phyloP scores from a whole-genome alignment of 371 early-diverging fungal genomes.

The Smittium culicis region DNA sequence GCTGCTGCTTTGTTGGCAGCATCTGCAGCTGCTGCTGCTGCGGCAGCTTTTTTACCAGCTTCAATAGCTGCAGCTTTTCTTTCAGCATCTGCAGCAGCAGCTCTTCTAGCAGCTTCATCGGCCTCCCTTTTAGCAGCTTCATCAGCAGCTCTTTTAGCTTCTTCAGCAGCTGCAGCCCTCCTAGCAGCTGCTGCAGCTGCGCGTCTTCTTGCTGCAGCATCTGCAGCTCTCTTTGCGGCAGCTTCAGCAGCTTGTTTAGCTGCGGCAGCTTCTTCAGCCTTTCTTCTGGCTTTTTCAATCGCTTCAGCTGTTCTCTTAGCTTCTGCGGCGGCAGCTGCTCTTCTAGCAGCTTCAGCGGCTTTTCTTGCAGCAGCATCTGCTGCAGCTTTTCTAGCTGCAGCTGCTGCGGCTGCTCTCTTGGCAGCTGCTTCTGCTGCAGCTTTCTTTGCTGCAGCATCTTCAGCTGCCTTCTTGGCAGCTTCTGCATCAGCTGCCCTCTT shows the following conservation, averaged over 20 bases:
- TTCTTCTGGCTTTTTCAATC: neutral
- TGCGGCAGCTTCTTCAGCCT: neutral
- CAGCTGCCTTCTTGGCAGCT: no score
- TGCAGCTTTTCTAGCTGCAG: slow-evolving; percentile 4
- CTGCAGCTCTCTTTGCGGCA: slow-evolving; percentile 14
- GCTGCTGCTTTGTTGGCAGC: slow-evolving; percentile 15
- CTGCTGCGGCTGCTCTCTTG: slow-evolving; percentile 1
- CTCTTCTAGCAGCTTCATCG: slow-evolving; percentile 18
- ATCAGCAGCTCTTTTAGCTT: slow-evolving; percentile 2
- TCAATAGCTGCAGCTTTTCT: slow-evolving; percentile 8
- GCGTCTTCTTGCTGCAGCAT: slow-evolving; percentile 6
- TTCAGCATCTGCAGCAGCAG: slow-evolving; percentile 10
- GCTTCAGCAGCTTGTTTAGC: slow-evolving; percentile 10
- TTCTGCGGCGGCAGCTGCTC: slow-evolving; percentile 1
- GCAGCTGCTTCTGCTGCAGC: slow-evolving; percentile 12
- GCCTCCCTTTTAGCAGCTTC: slow-evolving; percentile 12
- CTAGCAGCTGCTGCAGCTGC: slow-evolving; percentile 11
- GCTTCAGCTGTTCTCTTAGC: slow-evolving; percentile 2
- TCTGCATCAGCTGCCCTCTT: no score
- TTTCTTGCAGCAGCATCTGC: neutral
- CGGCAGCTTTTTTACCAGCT: no score
- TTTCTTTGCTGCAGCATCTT: no score
- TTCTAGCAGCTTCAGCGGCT: neutral
- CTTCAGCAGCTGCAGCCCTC: no score
- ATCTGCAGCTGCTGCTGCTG: no score